A percentile compares a stretch with the other conserved stretches of the same genome.
These are phyloP conservation scores for Colletotrichum phormii DNA, from an alignment of 2,329 filamentous ascomycete species.

Conservation along the genomic window DNA sequence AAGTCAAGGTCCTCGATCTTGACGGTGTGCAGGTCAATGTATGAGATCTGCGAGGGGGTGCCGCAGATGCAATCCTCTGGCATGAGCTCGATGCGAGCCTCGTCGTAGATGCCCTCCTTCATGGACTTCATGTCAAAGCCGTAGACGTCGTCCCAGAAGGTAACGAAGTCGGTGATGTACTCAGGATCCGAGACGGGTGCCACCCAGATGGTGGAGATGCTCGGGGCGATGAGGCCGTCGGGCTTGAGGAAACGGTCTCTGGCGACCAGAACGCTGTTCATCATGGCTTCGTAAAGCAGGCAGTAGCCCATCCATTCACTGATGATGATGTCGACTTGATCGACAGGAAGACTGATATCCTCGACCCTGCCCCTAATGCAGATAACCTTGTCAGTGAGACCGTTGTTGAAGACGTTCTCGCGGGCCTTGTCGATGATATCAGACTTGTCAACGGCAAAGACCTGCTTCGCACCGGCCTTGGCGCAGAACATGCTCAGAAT, in stretches of 20 bases:
- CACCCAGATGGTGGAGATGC: slow-evolving; percentile 84
- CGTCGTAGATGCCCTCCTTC: slow-evolving; percentile 84
- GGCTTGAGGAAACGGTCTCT: slow-evolving; percentile 86
- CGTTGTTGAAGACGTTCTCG: slow-evolving; percentile 86
- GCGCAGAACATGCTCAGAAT: slow-evolving; percentile 97
- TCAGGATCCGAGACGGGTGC: slow-evolving; percentile 84
- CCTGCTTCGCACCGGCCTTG: slow-evolving; percentile 85
- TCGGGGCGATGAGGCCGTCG: slow-evolving; percentile 86
- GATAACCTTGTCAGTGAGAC: slow-evolving; percentile 78
- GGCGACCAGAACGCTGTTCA: slow-evolving; percentile 90
- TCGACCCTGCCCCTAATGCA: slow-evolving; percentile 89
- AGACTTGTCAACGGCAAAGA: slow-evolving; percentile 93
- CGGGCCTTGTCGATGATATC: slow-evolving; percentile 89
- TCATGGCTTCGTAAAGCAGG: slow-evolving; percentile 94
- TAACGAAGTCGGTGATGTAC: slow-evolving; percentile 80
- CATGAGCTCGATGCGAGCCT: slow-evolving; percentile 82
- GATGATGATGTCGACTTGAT: slow-evolving; percentile 91
- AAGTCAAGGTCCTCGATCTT: slow-evolving; percentile 81
- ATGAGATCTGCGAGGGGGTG: slow-evolving; percentile 73
- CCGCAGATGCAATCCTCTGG: slow-evolving; percentile 71
- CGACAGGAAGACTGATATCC: slow-evolving; percentile 81
- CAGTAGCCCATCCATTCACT: slow-evolving; percentile 99
- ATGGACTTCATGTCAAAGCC: slow-evolving; percentile 95
- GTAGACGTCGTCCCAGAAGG: slow-evolving; percentile 93
- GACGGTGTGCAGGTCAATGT: slow-evolving; percentile 81